Conservation (phyloP, 1,284 basidiomycete species). For the Ustilago curta region DNA sequence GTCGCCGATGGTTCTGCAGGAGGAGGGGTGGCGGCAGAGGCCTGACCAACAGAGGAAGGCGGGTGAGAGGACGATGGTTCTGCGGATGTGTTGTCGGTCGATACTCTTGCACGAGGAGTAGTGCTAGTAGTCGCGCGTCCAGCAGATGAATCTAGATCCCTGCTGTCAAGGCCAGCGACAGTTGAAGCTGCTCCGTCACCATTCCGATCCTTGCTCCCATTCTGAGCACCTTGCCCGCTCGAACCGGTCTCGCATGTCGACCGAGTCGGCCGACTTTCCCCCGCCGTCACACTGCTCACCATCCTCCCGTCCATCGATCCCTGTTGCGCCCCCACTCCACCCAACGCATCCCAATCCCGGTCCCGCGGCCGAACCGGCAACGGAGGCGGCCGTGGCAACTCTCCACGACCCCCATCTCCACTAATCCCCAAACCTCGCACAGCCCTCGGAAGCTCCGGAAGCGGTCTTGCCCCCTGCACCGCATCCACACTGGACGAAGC, state of each 20-base stretch:
- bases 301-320: not conserved
- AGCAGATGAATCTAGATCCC: not conserved
- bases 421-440: slow-evolving; percentile 27
- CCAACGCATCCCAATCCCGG: slow-evolving; percentile 16
- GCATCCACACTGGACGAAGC: slow-evolving; percentile 17
- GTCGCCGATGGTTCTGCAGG: not conserved
- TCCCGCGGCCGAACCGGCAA: slow-evolving; percentile 26
- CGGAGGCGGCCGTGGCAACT: slow-evolving; percentile 31
- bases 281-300: not conserved
- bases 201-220: not conserved
- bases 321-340: not conserved
- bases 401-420: not conserved
- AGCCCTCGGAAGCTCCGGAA: slow-evolving; percentile 22
- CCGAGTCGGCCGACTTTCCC: not conserved
- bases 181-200: not conserved
- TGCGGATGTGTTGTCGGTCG: not conserved
- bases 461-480: slow-evolving; percentile 5
- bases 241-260: not conserved
- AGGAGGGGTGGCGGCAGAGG: not conserved
- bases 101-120: too few relatives aligned
- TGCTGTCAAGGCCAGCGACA: not conserved
- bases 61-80: not conserved
- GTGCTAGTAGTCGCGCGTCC: too few relatives aligned
- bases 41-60: too few relatives aligned
- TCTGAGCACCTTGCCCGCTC: not conserved